Evolutionary conservation across 2,329 filamentous ascomycete species (phyloP).

Genomic region (Phialocephala sp.): DNA sequence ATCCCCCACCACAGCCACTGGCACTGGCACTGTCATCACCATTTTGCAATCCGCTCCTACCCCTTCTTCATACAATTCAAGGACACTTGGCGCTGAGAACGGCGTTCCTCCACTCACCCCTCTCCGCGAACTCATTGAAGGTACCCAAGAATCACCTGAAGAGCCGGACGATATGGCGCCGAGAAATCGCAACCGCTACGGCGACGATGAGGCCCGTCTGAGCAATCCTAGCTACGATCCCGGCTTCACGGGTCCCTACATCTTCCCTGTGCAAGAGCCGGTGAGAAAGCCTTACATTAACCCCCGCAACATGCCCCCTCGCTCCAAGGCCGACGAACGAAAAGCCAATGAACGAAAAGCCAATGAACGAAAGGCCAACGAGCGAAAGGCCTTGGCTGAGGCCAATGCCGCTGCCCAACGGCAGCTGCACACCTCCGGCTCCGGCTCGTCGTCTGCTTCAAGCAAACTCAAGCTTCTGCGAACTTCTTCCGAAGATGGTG

Average conservation of each 20-base stretch:
- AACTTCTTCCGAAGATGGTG: conserved; percentile 64
- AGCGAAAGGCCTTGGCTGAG: conserved; percentile 13
- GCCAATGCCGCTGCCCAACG: conserved; percentile 13
- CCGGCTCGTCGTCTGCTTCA: conserved; percentile 52
- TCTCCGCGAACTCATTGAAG: conserved; percentile 43
- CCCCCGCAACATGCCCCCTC: conserved; percentile 25
- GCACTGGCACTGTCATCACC: no score
- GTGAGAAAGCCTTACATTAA: background rate
- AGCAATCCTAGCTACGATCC: no score
- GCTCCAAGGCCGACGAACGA: conserved; percentile 19
- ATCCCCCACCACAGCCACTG: background rate
- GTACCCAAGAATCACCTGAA: conserved; percentile 40
- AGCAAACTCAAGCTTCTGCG: conserved; percentile 58
- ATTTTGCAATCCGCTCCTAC: background rate
- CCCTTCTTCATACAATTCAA: conserved; percentile 10
- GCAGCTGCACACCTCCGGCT: conserved; percentile 53
- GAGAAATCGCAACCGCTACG: background rate
- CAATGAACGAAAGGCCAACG: no score
- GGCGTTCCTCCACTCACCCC: conserved; percentile 42
- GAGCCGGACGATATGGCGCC: conserved; percentile 24
- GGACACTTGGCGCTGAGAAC: conserved; percentile 22
- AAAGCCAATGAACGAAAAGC: conserved; percentile 5
- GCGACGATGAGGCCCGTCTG: conserved; percentile 26
- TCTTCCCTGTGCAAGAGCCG: conserved; percentile 6
- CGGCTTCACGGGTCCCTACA: no score